Evolutionary conservation across 2,329 filamentous ascomycete species (phyloP).

Genomic region (Stemphylium beticola): DNA sequence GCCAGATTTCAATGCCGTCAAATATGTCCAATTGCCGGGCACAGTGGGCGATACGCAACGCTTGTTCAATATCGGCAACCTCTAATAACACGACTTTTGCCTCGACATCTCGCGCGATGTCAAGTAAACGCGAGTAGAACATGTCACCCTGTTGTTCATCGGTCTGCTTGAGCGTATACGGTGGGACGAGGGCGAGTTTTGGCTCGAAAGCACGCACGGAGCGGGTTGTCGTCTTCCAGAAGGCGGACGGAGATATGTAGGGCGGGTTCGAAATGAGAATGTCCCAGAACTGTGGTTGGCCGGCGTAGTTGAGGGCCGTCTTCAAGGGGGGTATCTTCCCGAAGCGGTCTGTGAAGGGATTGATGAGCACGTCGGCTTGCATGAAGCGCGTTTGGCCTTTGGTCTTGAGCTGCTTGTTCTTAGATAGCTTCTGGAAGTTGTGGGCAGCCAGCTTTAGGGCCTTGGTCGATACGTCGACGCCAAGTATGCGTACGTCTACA

Average conservation of each 20-base stretch:
- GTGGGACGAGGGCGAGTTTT: constrained; percentile 71
- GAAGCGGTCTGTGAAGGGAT: constrained; percentile 56
- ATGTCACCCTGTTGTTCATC: constrained; percentile 53
- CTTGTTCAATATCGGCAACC: constrained; percentile 73
- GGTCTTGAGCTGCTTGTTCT: constrained; percentile 5
- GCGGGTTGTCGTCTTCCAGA: constrained; percentile 66
- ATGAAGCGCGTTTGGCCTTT: constrained; percentile 53
- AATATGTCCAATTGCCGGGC: constrained; percentile 38
- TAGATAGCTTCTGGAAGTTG: constrained; percentile 62
- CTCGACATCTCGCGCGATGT: constrained; percentile 57
- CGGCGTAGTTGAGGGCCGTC: constrained; percentile 19
- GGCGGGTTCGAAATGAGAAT: constrained; percentile 88
- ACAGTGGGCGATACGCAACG: constrained; percentile 64
- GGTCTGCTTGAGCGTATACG: constrained; percentile 11
- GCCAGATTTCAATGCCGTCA: constrained; percentile 69
- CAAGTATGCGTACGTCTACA: constrained; percentile 60
- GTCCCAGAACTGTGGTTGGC: constrained; percentile 51
- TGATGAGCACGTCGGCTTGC: constrained; percentile 52
- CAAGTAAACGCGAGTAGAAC: constrained; percentile 72
- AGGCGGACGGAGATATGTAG: constrained; percentile 75
- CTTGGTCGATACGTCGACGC: constrained; percentile 72
- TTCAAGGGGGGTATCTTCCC: constrained; percentile 19
- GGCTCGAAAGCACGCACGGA: constrained; percentile 87
- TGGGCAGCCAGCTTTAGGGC: constrained; percentile 70
- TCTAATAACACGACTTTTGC: constrained; percentile 71